These are phyloP conservation scores for Huntiella decipiens DNA, from an alignment of 2,329 filamentous ascomycete species.

Conservation along the genomic window DNA sequence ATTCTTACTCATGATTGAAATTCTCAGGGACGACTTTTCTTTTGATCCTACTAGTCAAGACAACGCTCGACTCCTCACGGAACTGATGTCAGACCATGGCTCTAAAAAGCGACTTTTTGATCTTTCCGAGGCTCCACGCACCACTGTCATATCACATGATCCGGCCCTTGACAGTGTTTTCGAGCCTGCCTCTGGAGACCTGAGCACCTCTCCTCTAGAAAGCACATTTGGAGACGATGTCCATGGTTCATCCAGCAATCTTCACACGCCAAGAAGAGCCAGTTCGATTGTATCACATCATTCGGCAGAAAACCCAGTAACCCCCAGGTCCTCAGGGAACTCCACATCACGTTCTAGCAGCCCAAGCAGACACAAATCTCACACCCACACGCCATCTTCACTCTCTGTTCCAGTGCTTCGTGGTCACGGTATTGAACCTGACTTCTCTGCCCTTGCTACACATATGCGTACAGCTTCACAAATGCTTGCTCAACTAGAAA, in stretches of 20 bases:
- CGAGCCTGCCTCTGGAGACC: conserved; percentile 60
- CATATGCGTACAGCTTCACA: conserved; percentile 78
- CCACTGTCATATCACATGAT: conserved; percentile 22
- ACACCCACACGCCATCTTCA: conserved; percentile 30
- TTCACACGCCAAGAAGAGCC: conserved; percentile 16
- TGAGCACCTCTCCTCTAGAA: conserved; percentile 54
- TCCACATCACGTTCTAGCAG: conserved; percentile 50
- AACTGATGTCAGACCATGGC: conserved; percentile 37
- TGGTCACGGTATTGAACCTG: conserved; percentile 46
- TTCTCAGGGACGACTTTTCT: conserved; percentile 63
- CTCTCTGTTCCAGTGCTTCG: conserved; percentile 17
- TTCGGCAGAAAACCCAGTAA: conserved; percentile 27
- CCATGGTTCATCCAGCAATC: background rate
- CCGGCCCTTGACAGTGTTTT: conserved; percentile 53
- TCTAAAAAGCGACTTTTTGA: conserved; percentile 45
- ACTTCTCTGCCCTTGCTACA: conserved; percentile 65
- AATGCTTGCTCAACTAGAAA: conserved; percentile 69
- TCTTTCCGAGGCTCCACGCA: conserved; percentile 45
- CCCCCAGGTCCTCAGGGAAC: conserved; percentile 50
- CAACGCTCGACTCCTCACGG: conserved; percentile 46
- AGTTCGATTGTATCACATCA: conserved; percentile 19
- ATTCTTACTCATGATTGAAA: conserved; percentile 69
- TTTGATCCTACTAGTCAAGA: conserved; percentile 59
- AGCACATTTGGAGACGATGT: conserved; percentile 35
- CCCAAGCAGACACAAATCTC: conserved; percentile 27